Percentiles rank a stretch among this genome's conserved stretches.
phyloP scores from a whole-genome alignment of 352 stramenopile species.

The Thalassiosira mediterranea region DNA sequence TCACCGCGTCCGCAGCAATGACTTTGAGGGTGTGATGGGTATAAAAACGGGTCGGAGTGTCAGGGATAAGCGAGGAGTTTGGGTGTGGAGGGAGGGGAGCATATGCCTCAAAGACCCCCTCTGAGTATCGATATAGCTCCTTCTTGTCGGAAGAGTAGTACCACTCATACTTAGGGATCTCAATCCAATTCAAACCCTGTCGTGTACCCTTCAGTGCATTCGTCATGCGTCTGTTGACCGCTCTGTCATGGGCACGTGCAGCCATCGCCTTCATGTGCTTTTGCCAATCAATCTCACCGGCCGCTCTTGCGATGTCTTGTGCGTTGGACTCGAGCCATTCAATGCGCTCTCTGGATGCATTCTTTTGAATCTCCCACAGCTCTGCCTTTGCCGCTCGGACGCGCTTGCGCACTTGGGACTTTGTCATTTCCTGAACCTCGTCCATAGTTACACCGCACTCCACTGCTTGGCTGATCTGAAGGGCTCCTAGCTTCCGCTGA shows the following conservation, averaged over 20 bases:
- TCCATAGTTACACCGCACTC: background rate
- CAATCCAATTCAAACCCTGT: background rate
- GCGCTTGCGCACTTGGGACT: background rate
- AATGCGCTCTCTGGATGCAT: conserved; percentile 2
- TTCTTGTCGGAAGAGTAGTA: conserved; percentile 6
- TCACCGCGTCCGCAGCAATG: background rate
- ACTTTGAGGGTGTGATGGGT: conserved; percentile 32
- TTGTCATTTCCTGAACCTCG: background rate
- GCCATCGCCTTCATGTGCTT: conserved; percentile 10
- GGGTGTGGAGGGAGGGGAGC: background rate
- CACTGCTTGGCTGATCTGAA: background rate
- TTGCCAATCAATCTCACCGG: conserved; percentile 25
- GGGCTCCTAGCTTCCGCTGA: no score
- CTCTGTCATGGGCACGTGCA: background rate
- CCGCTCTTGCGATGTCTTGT: conserved; percentile 18
- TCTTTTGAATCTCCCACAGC: conserved; percentile 23
- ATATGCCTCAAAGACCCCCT: conserved; percentile 27
- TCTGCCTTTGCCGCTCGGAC: background rate
- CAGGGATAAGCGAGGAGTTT: background rate
- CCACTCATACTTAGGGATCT: conserved; percentile 24
- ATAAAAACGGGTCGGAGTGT: conserved; percentile 1
- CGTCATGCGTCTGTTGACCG: background rate
- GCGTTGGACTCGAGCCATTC: conserved; percentile 26
- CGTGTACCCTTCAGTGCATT: background rate
- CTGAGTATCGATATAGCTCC: conserved; percentile 23